Conservation (phyloP, 768 basidiomycete genomes). For the Tulasnella sp. region DNA sequence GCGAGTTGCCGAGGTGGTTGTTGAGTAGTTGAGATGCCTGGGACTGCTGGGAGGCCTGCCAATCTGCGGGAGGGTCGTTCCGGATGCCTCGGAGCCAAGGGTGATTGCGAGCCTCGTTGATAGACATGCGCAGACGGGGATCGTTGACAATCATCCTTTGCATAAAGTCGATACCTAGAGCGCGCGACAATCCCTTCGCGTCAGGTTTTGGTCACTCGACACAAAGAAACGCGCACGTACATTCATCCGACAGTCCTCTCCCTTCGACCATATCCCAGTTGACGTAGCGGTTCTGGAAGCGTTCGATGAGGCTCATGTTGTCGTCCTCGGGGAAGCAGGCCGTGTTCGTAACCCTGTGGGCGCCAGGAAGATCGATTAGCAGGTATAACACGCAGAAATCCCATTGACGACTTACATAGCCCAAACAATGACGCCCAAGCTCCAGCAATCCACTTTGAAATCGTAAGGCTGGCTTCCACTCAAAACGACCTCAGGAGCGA, state of each 20-base stretch:
- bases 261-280: slow-evolving; percentile 45
- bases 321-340: slow-evolving; percentile 71
- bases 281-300: slow-evolving; percentile 46
- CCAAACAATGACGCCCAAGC: slow-evolving; percentile 88
- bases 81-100: slow-evolving; percentile 50
- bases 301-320: slow-evolving; percentile 45
- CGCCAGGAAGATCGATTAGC: slow-evolving; percentile 5
- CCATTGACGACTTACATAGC: slow-evolving; percentile 51
- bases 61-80: background rate
- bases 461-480: slow-evolving; percentile 56
- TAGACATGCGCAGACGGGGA: slow-evolving; percentile 57
- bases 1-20: background rate
- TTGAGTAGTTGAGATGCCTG: background rate
- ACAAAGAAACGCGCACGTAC: slow-evolving; percentile 30
- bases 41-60: background rate
- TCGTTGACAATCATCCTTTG: slow-evolving; percentile 48
- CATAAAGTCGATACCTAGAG: slow-evolving; percentile 55
- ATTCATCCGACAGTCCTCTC: slow-evolving; percentile 32
- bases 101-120: slow-evolving; percentile 55
- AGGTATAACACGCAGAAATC: slow-evolving; percentile 1
- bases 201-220: background rate
- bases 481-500: slow-evolving; percentile 83
- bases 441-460: slow-evolving; percentile 90
- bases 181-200: background rate
- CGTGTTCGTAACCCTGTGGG: slow-evolving; percentile 55